A percentile compares a stretch with the other conserved stretches of the same genome.
These are phyloP conservation scores for Copromyces sp. DNA, from an alignment of 495 filamentous ascomycete species.

Conservation along the genomic window DNA sequence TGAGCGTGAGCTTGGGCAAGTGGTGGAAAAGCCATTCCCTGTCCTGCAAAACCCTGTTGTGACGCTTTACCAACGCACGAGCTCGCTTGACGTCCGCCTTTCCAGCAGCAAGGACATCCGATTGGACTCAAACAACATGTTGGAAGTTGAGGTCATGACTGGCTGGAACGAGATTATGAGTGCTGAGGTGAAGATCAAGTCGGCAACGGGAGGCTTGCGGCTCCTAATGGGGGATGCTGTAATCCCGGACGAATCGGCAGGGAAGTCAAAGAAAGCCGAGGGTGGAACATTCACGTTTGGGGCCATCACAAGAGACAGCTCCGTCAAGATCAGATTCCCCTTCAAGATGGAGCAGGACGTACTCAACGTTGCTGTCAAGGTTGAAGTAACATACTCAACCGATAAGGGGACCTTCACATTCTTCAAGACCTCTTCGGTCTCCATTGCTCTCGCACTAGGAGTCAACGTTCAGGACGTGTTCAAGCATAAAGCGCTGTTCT, in stretches of 20 bases:
- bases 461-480: slow-evolving; percentile 97
- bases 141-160: slow-evolving; percentile 63
- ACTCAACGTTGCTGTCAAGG: slow-evolving; percentile 56
- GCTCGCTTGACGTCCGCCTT: slow-evolving; percentile 38
- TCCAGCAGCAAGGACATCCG: slow-evolving; percentile 48
- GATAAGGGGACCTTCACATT: slow-evolving; percentile 62
- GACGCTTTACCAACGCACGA: slow-evolving; percentile 37
- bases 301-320: slow-evolving; percentile 38
- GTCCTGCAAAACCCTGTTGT: slow-evolving; percentile 34
- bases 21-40: slow-evolving; percentile 31
- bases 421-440: slow-evolving; percentile 50
- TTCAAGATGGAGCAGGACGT: slow-evolving; percentile 78
- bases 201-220: slow-evolving; percentile 79
- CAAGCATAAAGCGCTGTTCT: slow-evolving; percentile 72
- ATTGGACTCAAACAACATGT: slow-evolving; percentile 61
- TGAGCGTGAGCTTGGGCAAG: slow-evolving; percentile 36
- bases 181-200: slow-evolving; percentile 61
- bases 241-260: slow-evolving; percentile 44
- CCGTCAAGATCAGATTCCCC: slow-evolving; percentile 55
- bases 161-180: slow-evolving; percentile 67
- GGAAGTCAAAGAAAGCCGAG: slow-evolving; percentile 36
- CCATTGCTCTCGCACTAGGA: slow-evolving; percentile 67
- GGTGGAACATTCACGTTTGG: slow-evolving; percentile 59
- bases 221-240: slow-evolving; percentile 65
- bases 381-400: slow-evolving; percentile 73